Percentiles rank a stretch among this genome's conserved stretches.
Evolutionary conservation across 257 asterid species (phyloP).

Genomic region (Nicotiana benthamiana): DNA sequence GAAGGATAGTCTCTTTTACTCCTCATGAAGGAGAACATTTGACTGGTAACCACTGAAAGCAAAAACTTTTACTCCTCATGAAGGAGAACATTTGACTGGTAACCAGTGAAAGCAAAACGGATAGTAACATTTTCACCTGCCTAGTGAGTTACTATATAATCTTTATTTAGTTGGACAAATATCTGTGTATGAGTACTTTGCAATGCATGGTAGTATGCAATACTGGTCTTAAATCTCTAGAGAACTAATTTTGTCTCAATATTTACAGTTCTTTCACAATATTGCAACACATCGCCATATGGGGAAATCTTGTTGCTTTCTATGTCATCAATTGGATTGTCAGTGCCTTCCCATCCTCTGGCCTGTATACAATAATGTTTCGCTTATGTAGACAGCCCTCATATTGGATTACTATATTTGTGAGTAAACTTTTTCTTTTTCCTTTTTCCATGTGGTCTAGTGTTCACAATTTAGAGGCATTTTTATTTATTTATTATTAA

Average conservation of each 20-base stretch:
- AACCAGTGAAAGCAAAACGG: neutral
- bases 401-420: constrained; percentile 81
- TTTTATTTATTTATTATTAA: neutral
- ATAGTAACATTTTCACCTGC: neutral
- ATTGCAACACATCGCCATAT: constrained; percentile 84
- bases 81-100: neutral
- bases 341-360: constrained; percentile 77
- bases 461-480: neutral
- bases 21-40: neutral
- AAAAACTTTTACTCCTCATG: neutral
- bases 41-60: neutral
- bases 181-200: neutral
- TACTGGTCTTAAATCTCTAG: neutral
- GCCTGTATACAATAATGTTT: constrained; percentile 88
- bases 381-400: constrained; percentile 88
- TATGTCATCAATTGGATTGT: constrained; percentile 85
- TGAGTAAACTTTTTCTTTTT: constrained; percentile 32
- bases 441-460: constrained; percentile 1
- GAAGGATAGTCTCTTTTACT: neutral
- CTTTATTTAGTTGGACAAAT: neutral
- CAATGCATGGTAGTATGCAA: neutral
- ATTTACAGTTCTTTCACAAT: constrained; percentile 72
- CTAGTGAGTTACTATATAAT: neutral
- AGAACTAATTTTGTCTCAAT: constrained; percentile 4
- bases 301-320: constrained; percentile 92